A percentile compares a stretch with the other conserved stretches of the same genome.
phyloP scores from a whole-genome alignment of 2,329 filamentous ascomycete genomes.

The Fusarium coffeatum region DNA sequence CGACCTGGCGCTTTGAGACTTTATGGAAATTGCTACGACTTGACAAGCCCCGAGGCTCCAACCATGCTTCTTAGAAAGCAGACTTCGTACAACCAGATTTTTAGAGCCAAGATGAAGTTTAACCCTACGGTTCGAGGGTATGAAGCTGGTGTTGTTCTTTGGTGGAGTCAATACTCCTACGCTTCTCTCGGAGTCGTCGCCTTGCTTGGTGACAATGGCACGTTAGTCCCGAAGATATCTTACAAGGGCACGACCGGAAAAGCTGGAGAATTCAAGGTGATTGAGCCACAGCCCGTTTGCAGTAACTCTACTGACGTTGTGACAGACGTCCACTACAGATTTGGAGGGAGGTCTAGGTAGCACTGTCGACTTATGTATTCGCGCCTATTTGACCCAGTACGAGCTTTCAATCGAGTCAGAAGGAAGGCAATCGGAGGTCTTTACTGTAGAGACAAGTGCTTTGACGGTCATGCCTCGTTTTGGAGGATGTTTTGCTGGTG shows the following conservation, averaged over 20 bases:
- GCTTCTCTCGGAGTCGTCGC: conserved; percentile 46
- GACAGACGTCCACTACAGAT: not conserved
- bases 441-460: not conserved
- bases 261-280: conserved; percentile 24
- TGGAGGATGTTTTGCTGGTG: conserved; percentile 39
- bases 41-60: conserved; percentile 62
- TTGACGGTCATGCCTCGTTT: conserved; percentile 33
- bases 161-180: conserved; percentile 62
- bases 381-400: conserved; percentile 11
- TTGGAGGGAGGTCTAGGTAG: not conserved
- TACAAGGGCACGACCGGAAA: conserved; percentile 13
- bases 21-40: conserved; percentile 63
- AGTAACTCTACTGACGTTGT: not conserved
- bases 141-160: conserved; percentile 66
- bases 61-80: conserved; percentile 67
- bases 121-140: conserved; percentile 54
- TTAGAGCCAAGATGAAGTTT: conserved; percentile 60
- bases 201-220: not conserved
- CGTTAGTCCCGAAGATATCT: not conserved
- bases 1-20: conserved; percentile 59
- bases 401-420: not conserved
- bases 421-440: not conserved
- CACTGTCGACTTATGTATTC: not conserved
- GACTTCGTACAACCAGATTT: conserved; percentile 55
- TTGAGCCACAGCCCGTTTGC: rapidly evolving